These are phyloP conservation scores for Corymbia citriodora DNA, from an alignment of 441 rosid species.

Conservation along the genomic window DNA sequence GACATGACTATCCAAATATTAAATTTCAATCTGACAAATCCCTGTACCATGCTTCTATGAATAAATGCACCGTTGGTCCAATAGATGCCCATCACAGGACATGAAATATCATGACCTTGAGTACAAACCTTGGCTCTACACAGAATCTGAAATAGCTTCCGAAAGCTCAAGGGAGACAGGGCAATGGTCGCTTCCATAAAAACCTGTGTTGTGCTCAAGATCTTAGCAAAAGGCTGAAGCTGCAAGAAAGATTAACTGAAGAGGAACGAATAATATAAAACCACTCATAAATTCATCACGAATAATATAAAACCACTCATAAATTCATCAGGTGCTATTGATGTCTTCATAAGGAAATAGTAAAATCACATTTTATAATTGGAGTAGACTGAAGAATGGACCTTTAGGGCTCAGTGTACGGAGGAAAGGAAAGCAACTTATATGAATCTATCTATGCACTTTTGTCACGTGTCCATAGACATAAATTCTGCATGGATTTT, in stretches of 20 bases:
- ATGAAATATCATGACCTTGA: neutral
- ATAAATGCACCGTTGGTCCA: neutral
- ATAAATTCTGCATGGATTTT: neutral
- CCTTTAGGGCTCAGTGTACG: neutral
- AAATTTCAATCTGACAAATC: neutral
- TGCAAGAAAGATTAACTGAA: neutral
- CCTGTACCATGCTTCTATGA: neutral
- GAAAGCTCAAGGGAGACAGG: slow-evolving; percentile 82
- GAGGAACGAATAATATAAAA: neutral
- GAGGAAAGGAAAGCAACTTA: neutral
- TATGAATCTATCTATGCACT: neutral
- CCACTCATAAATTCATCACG: neutral
- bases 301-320: neutral
- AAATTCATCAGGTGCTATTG: neutral
- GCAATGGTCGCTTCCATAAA: slow-evolving; percentile 91
- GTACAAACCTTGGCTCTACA: neutral
- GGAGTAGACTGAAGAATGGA: neutral
- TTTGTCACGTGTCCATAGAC: neutral
- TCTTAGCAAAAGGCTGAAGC: neutral
- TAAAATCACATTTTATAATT: neutral
- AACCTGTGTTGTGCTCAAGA: slow-evolving; percentile 38
- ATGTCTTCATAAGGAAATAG: neutral
- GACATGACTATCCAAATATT: neutral
- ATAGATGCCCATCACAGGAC: neutral
- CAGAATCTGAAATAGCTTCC: slow-evolving; percentile 18